Percentiles rank a stretch among this genome's conserved stretches.
These are phyloP conservation scores for Phytophthora niederhauseri DNA, from an alignment of 352 stramenopile genomes.

Conservation along the genomic window DNA sequence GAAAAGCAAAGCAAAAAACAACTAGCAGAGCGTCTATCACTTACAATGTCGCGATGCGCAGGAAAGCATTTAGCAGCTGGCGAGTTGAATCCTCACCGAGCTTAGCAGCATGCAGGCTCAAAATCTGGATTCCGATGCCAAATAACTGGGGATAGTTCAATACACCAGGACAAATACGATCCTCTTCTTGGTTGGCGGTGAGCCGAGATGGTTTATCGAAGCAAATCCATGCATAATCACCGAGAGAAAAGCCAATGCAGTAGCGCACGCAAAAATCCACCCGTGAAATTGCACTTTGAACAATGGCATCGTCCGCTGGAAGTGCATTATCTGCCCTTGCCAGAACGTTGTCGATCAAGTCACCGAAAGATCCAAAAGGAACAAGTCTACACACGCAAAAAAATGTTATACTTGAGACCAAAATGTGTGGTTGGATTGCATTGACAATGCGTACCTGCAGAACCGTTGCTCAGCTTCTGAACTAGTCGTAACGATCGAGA, in stretches of 20 bases:
- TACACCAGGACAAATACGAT: neutral
- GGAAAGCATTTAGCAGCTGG: slow-evolving; percentile 22
- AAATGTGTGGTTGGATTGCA: neutral
- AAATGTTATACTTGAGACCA: neutral
- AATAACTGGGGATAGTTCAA: slow-evolving; percentile 34
- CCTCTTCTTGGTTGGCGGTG: neutral
- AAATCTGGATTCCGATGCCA: slow-evolving; percentile 35
- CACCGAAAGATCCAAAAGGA: slow-evolving; percentile 28
- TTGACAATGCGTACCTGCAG: slow-evolving; percentile 15
- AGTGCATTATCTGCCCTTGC: neutral
- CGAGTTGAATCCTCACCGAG: slow-evolving; percentile 13
- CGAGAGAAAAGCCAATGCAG: slow-evolving; percentile 34
- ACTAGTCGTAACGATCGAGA: slow-evolving; percentile 17
- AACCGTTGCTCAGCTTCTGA: slow-evolving; percentile 22
- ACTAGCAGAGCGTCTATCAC: slow-evolving; percentile 10
- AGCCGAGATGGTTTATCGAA: neutral
- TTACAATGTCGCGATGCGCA: slow-evolving; percentile 30
- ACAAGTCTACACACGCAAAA: slow-evolving; percentile 21
- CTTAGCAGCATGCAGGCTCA: slow-evolving; percentile 26
- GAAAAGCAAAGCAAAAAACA: slow-evolving; percentile 3
- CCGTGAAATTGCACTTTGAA: slow-evolving; percentile 7
- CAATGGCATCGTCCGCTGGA: neutral
- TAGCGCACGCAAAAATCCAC: slow-evolving; percentile 28
- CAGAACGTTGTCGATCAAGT: slow-evolving; percentile 27
- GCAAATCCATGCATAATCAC: slow-evolving; percentile 17